A percentile compares a stretch with the other conserved stretches of the same genome.
These are phyloP conservation scores for Aspergillus bertholletiae DNA, from an alignment of 495 filamentous ascomycete species.

Conservation along the genomic window DNA sequence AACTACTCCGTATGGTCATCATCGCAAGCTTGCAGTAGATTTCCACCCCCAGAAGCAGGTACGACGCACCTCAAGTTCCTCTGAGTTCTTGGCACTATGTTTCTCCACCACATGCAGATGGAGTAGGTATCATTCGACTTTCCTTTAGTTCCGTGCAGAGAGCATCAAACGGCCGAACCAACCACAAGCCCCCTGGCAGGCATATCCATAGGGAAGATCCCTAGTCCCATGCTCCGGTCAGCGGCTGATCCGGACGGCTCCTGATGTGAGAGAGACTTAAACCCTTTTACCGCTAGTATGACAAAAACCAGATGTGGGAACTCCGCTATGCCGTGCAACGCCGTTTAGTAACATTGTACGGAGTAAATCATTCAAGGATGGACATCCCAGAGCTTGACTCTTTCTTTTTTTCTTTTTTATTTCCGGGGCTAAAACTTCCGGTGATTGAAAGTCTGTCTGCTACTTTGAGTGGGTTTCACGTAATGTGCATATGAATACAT, in stretches of 20 bases:
- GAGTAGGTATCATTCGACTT: too few relatives aligned
- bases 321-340: not conserved
- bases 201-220: not conserved
- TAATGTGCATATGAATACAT: not conserved
- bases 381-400: not conserved
- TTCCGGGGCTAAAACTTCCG: not conserved
- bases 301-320: not conserved
- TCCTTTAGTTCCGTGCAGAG: too few relatives aligned
- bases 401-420: too few relatives aligned
- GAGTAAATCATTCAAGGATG: not conserved
- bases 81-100: too few relatives aligned
- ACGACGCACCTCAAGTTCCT: not conserved
- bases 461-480: not conserved
- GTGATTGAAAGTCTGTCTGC: not conserved
- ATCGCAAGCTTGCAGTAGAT: not conserved
- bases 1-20: not conserved
- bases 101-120: too few relatives aligned
- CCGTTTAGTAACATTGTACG: not conserved
- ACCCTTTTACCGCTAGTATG: not conserved
- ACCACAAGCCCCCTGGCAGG: not conserved
- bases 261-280: not conserved
- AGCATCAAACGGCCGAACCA: not conserved
- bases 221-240: not conserved
- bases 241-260: not conserved
- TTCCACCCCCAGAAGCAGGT: not conserved